Evolutionary conservation across 192 early-diverging fungal genomes (phyloP).

Genomic region (Umbelopsis ramanniana): DNA sequence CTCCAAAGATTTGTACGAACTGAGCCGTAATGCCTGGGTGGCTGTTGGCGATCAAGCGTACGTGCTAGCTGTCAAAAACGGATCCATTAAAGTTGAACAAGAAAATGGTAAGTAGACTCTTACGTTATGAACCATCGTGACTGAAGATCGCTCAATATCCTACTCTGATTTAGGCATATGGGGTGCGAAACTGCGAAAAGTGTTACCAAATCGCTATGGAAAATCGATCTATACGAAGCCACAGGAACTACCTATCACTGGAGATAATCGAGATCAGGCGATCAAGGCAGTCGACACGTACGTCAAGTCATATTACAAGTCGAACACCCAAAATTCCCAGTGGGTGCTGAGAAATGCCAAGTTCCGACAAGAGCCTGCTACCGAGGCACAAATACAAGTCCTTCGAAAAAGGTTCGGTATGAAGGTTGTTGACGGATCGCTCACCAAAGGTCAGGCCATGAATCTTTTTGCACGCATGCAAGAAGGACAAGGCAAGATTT

Average conservation of each 20-base stretch:
- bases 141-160: constrained; percentile 5
- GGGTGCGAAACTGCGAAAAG: constrained; percentile 20
- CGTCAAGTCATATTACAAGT: constrained; percentile 34
- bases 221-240: not conserved
- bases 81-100: constrained; percentile 38
- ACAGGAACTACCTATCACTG: constrained; percentile 40
- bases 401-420: constrained; percentile 38
- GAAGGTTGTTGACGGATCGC: constrained; percentile 40
- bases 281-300: constrained; percentile 71
- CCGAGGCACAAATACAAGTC: constrained; percentile 50
- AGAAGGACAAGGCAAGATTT: constrained; percentile 56
- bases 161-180: constrained; percentile 27
- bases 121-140: no score
- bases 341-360: constrained; percentile 45
- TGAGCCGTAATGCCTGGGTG: constrained; percentile 52
- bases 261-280: constrained; percentile 56
- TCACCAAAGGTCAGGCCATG: constrained; percentile 70
- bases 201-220: not conserved
- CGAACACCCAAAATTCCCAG: constrained; percentile 20
- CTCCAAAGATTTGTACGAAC: constrained; percentile 7
- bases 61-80: constrained; percentile 35
- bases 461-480: constrained; percentile 66
- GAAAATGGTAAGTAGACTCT: constrained; percentile 16
- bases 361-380: constrained; percentile 61
- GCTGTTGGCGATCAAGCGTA: constrained; percentile 41